Base-by-base conservation (phyloP, 208 protist genomes). In the Leishmania mexicana region DNA sequence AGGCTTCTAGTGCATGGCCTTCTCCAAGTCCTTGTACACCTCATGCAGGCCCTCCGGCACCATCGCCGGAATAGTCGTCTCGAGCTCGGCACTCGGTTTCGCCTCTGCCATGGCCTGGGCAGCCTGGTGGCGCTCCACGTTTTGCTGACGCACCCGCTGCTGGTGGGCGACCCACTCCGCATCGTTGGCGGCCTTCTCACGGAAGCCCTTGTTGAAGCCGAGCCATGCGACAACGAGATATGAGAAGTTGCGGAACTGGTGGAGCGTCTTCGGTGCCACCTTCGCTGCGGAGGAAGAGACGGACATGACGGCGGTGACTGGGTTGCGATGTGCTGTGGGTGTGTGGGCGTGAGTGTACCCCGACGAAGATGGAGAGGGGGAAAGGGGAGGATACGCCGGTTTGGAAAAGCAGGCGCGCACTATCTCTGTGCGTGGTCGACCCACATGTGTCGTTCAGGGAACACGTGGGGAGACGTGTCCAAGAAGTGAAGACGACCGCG, bases 181-280 rank as follows among this genome's bases (percentile, higher is more conserved):
- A 75, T 98, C 93, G 87, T 96, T 98, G n/a, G 85, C 88, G 5
- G 76, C 60, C 87, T 96, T 96, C 75, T 98, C 91, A 75, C 80
- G 79, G 85, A 92, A 94, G 71, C 95, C 95, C 53, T 89, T 92
- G 82, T 93, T 91, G 71, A 95, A 87, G 76, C 95, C 95, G 54
- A 91, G 62, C 89, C 89, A 96, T 28, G 93, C 95, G 3, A 93
- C 89, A 53, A 96, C 87, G n/a, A 96, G 80, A 86, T 96, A 96
- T 40, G 88, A 89, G 72, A 96, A 89, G 88, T 96, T 96, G 49
- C 93, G 93, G 67, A 96, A 90, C 88, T 98, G 95, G 81, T 96
- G 89, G 24, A 98, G 87, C 80, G 92, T 96, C 86, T 96, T 95
- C 15, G 95, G 95, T 40, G 92, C 85, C 38, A 88, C 95, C 86